These are phyloP conservation scores for Sugiyamaella novakii DNA, from an alignment of 1,139 yeast genomes.

Conservation along the genomic window DNA sequence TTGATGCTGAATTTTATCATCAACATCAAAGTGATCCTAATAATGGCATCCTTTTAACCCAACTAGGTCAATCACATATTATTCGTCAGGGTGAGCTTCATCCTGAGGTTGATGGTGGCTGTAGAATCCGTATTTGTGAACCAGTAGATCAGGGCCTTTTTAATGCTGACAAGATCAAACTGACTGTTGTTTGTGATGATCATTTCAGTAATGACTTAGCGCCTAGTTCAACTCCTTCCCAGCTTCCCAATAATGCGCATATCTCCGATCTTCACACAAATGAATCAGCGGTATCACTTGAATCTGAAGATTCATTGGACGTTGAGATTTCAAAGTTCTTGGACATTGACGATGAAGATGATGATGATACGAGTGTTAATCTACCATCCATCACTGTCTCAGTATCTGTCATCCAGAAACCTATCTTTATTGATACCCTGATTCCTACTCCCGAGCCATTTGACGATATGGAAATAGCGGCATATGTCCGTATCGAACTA, in stretches of 20 bases:
- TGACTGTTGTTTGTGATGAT: slow-evolving; percentile 54
- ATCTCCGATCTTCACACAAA: slow-evolving; percentile 2
- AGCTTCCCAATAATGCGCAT: slow-evolving; percentile 11
- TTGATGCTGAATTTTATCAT: slow-evolving; percentile 31
- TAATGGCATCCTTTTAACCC: slow-evolving; percentile 9
- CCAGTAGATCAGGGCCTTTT: slow-evolving; percentile 68
- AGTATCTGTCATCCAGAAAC: slow-evolving; percentile 31
- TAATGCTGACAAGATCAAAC: slow-evolving; percentile 48
- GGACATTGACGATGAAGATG: slow-evolving; percentile 25
- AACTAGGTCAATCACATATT: slow-evolving; percentile 24
- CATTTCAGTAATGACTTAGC: neutral
- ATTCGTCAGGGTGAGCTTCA: slow-evolving; percentile 38
- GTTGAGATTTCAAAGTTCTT: slow-evolving; percentile 36
- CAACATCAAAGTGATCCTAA: slow-evolving; percentile 12
- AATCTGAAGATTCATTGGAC: slow-evolving; percentile 26
- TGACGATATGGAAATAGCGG: slow-evolving; percentile 52
- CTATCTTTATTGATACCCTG: slow-evolving; percentile 30
- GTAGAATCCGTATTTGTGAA: slow-evolving; percentile 58
- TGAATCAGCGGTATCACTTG: slow-evolving; percentile 9
- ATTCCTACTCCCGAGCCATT: slow-evolving; percentile 36
- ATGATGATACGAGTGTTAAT: slow-evolving; percentile 6
- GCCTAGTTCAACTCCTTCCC: no score
- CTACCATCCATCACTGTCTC: slow-evolving; percentile 18
- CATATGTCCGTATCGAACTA: slow-evolving; percentile 55
- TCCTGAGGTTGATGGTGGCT: slow-evolving; percentile 28